phyloP scores from a whole-genome alignment of 345 rosid species.

The Populus ilicifolia region DNA sequence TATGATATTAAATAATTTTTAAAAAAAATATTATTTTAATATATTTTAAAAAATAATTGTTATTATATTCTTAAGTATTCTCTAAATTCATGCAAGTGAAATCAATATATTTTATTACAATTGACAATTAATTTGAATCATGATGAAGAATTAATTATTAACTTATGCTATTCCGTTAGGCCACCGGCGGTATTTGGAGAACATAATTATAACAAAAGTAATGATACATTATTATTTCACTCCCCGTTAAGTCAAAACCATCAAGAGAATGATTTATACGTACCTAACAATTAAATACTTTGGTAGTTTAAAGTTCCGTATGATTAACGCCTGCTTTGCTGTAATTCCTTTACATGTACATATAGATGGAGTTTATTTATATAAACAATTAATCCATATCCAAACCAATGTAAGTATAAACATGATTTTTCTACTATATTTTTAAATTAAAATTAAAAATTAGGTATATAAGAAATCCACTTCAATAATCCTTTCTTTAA shows the following conservation, averaged over 20 bases:
- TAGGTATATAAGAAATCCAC: no score
- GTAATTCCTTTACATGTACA: neutral
- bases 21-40: no score
- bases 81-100: no score
- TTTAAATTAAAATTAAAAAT: no score
- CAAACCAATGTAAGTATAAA: no score
- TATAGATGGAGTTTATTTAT: no score
- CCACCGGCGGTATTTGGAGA: neutral
- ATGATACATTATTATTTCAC: slow-evolving; percentile 9
- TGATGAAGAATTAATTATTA: neutral
- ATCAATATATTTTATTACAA: neutral
- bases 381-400: no score
- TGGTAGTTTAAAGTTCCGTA: neutral
- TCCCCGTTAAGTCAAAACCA: neutral
- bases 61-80: rapidly evolving
- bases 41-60: no score
- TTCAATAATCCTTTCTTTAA: no score
- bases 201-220: slow-evolving; percentile 6
- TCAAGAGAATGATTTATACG: neutral
- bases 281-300: neutral
- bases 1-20: no score
- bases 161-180: neutral
- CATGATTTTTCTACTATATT: no score
- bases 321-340: neutral
- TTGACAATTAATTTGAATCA: neutral